Evolutionary conservation across 1,284 basidiomycete species (phyloP).

Genomic region (Apiotrichum akiyoshidainum): DNA sequence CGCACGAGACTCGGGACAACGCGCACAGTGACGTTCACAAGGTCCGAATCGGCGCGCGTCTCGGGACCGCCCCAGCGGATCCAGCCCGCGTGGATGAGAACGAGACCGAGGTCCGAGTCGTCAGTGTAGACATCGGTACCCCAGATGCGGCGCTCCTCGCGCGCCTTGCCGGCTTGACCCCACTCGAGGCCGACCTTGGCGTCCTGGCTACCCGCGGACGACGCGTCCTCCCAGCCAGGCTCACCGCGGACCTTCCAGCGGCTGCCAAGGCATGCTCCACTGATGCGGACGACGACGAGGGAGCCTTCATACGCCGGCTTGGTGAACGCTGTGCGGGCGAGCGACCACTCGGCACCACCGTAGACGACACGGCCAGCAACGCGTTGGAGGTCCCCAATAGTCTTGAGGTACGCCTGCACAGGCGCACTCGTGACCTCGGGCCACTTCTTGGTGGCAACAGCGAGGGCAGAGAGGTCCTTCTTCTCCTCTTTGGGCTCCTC

Average conservation of each 20-base stretch:
- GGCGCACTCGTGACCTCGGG: conserved; percentile 35
- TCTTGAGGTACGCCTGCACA: conserved; percentile 36
- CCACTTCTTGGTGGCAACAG: conserved; percentile 24
- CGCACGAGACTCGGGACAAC: conserved; percentile 55
- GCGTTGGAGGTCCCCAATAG: conserved; percentile 19
- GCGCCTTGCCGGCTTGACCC: conserved; percentile 13
- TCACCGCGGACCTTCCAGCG: conserved; percentile 46
- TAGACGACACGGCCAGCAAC: conserved; percentile 30
- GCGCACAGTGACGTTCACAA: conserved; percentile 53
- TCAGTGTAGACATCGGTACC: conserved; percentile 62
- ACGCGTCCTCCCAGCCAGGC: conserved; percentile 42
- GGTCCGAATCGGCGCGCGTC: conserved; percentile 32
- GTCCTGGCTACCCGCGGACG: conserved; percentile 7
- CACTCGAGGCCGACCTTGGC: conserved; percentile 22
- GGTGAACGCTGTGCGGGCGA: conserved; percentile 23
- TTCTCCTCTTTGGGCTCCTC: conserved; percentile 40
- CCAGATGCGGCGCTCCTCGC: conserved; percentile 52
- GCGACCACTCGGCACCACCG: conserved; percentile 30
- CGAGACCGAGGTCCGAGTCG: conserved; percentile 57
- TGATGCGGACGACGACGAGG: conserved; percentile 34
- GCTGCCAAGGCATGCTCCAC: conserved; percentile 36
- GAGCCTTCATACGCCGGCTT: conserved; percentile 28
- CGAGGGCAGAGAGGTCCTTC: conserved; percentile 32
- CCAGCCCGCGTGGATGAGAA: conserved; percentile 58
- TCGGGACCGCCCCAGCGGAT: conserved; percentile 40